A percentile compares a stretch with the other conserved stretches of the same genome.
Conservation (phyloP, 352 stramenopile species). For the Pythium guiyangense region DNA sequence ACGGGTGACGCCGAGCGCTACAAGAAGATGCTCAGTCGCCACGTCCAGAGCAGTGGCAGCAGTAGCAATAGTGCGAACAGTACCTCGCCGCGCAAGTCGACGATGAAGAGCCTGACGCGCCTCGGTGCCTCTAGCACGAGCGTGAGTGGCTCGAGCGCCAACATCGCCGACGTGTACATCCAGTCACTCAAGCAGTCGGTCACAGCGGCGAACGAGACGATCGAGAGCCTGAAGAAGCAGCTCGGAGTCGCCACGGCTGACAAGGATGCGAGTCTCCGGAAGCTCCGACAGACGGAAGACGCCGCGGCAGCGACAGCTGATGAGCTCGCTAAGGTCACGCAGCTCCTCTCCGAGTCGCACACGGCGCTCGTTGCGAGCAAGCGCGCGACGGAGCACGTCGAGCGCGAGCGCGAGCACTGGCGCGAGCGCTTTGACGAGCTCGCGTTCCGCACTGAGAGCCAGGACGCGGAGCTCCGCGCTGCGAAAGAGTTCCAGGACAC, state of each 20-base stretch:
- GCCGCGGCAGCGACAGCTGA: conserved; percentile 20
- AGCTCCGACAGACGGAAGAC: conserved; percentile 29
- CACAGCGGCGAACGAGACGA: conserved; percentile 23
- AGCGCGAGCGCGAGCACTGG: conserved; percentile 31
- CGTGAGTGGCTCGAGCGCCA: conserved; percentile 6
- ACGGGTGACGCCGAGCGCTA: conserved; percentile 41
- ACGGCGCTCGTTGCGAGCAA: conserved; percentile 30
- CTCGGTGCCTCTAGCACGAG: neutral
- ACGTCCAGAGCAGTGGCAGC: neutral
- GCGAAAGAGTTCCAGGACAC: conserved; percentile 25
- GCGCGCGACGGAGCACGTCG: conserved; percentile 21
- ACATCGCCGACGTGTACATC: conserved; percentile 17
- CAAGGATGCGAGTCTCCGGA: conserved; percentile 23
- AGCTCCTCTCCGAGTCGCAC: conserved; percentile 47
- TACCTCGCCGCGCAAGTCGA: conserved; percentile 12
- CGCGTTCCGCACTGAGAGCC: conserved; percentile 29
- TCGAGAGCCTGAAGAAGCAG: conserved; percentile 36
- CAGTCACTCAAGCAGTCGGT: conserved; percentile 49
- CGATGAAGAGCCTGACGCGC: conserved; percentile 2
- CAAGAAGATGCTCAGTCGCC: conserved; percentile 44
- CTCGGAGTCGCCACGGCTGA: conserved; percentile 29
- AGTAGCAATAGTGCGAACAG: neutral
- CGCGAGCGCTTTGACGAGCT: conserved; percentile 37
- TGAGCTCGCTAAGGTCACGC: conserved; percentile 36
- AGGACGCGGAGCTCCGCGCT: conserved; percentile 29